Evolutionary conservation across 2,329 filamentous ascomycete species (phyloP), one percentile per base, ranked within the genome.

Genomic region (Sporothrix phasma): DNA sequence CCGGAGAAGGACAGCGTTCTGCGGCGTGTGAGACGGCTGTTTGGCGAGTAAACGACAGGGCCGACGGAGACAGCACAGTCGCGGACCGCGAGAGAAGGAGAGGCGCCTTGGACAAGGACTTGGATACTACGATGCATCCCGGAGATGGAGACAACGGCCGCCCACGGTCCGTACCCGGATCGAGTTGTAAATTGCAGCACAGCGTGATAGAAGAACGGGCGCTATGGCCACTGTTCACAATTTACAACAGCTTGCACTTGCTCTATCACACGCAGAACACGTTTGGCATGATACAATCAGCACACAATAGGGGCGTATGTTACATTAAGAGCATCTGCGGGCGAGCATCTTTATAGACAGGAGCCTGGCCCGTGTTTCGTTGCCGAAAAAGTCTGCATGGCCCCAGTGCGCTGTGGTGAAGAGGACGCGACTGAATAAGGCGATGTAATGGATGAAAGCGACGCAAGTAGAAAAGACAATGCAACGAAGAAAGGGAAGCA

Each of bases 1-100:
- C 94, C 94, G 0, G 94, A 99, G 78, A 99, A 99, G 81, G 94
- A 99, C 76, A 97, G 93, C 73, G 93, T 99, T 49, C 76, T 99
- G 77, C 89, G 92, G 78, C 84, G 94, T 69, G 94, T 99, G 53
- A 79, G 82, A 67, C 79, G 82, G 65, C 69, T 85, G 64, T 87
- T 87, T 77, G 85, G 85, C 70, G 85, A 92, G 79, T 92, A 84
- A 74, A 49, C 29, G 45, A 24, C 31, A 7, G 19, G 17, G 11
- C 15, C 8, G 31, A 22, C 5, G 26, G 31, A 11, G 11, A 13
- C 15, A 10, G 22, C 7, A 43, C 13, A 11, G 3, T 10, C 22
- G 37, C 13, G 22, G 2, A 5, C 13, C 4, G 15, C 11, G 37
- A 43, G 22, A 13, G 13, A 29, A 6, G 31, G n/a, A 24, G 6